Percentiles rank a stretch among this genome's conserved stretches.
phyloP scores from a whole-genome alignment of 1,284 basidiomycete genomes.

The Ustilago esculenta region DNA sequence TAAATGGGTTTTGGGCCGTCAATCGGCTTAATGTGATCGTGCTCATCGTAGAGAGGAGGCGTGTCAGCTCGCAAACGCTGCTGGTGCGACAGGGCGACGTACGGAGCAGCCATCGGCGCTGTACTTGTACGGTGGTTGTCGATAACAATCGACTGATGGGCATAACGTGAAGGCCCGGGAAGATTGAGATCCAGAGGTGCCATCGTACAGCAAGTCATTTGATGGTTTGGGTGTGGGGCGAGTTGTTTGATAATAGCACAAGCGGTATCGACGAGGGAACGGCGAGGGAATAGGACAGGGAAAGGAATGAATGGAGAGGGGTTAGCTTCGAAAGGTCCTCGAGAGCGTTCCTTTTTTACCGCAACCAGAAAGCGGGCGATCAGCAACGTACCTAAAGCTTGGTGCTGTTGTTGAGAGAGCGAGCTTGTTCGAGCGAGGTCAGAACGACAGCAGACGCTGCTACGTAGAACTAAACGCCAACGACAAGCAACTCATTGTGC shows the following conservation, averaged over 20 bases:
- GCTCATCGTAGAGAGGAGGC: slow-evolving; percentile 47
- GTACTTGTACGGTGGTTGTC: slow-evolving; percentile 17
- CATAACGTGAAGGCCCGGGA: slow-evolving; percentile 29
- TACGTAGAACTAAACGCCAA: neutral
- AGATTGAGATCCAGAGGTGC: slow-evolving; percentile 12
- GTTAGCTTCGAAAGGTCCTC: slow-evolving; percentile 3
- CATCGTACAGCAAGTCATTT: slow-evolving; percentile 30
- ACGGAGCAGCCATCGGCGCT: slow-evolving; percentile 43
- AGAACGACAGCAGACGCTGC: slow-evolving; percentile 6
- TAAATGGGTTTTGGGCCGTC: slow-evolving; percentile 54
- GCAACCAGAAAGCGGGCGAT: neutral
- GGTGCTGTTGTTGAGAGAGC: slow-evolving; percentile 12
- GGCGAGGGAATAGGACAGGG: neutral
- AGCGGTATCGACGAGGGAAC: neutral
- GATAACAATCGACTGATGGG: slow-evolving; percentile 28
- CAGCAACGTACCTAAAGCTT: slow-evolving; percentile 19
- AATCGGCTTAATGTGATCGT: slow-evolving; percentile 43
- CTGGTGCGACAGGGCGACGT: slow-evolving; percentile 40
- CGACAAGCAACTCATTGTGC: slow-evolving; percentile 1
- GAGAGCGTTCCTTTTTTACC: slow-evolving; percentile 21
- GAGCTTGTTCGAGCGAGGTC: slow-evolving; percentile 6
- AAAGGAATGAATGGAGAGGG: neutral
- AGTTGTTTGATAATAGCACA: neutral
- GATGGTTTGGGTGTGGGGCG: neutral
- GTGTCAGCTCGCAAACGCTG: slow-evolving; percentile 44